Base-by-base conservation (phyloP, 805 yeast species). In the Suhomyces kilbournensis region DNA sequence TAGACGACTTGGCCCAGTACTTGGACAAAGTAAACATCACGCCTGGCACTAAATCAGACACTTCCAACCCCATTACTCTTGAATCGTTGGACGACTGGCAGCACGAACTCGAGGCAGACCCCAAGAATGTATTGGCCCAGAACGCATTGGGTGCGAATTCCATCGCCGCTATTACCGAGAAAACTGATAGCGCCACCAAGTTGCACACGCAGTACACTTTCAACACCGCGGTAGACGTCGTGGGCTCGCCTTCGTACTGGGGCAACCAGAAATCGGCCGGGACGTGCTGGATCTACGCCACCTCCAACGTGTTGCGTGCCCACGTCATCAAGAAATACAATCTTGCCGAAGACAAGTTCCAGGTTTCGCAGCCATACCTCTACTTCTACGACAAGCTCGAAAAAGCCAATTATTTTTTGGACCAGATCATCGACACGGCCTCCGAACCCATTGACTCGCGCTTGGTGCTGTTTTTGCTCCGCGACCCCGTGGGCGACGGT, bases 261-360 rank as follows among this genome's bases (percentile, higher is more conserved):
- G 68, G 74, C 61, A 84, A 86, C 69, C 97, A 90, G 73, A 80
- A 81, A 60, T 67, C 82, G 9, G 82, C 90, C 20, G 97, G 96
- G 28, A 75, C 96, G 61, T 90, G 97, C 70, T 90, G 96, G 96
- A 77, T 90, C 55, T 90, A 90, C 68, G 96, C 96, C 9, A 80
- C 93, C 1, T 82, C 89, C 49, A 90, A 90, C 60, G 78, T 86
- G 51, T 72, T 89, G 62, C 79, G 96, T 60, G 66, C 85, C 48
- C 78, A 77, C 50, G 80, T 88, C 42, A 82, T 84, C 69, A 74
- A 78, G 60, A 79, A 79, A 63, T 79, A 84, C 67, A 82, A 85
- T 62, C 68, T 90, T 60, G 62, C 64, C 50, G 67, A 66, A 10
- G 74, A 70, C 39, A 80, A 78, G 59, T 83, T 88, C 66, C 91